A percentile compares a stretch with the other conserved stretches of the same genome.
These are phyloP conservation scores for Globisporangium spinosum DNA, from an alignment of 352 stramenopile species.

Conservation along the genomic window DNA sequence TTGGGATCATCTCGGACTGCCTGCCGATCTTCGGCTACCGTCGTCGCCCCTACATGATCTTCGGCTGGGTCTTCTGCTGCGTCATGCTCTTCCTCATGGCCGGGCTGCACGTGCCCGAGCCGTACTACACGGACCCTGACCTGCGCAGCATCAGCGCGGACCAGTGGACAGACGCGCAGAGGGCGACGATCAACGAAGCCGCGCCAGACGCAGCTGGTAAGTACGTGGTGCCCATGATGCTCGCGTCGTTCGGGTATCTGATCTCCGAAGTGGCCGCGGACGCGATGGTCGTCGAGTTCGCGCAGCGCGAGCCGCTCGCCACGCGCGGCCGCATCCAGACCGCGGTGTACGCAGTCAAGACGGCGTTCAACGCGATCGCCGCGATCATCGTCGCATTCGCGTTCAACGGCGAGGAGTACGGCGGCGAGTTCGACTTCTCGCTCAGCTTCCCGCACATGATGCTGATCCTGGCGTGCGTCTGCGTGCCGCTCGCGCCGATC, in stretches of 20 bases:
- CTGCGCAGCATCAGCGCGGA: conserved; percentile 30
- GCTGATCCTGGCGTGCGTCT: conserved; percentile 37
- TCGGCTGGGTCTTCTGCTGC: conserved; percentile 51
- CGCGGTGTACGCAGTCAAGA: conserved; percentile 53
- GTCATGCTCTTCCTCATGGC: conserved; percentile 50
- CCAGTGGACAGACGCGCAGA: conserved; percentile 30
- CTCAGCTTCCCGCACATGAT: conserved; percentile 50
- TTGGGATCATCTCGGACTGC: conserved; percentile 57
- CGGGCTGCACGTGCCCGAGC: conserved; percentile 25
- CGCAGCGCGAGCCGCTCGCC: conserved; percentile 45
- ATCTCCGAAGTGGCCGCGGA: conserved; percentile 55
- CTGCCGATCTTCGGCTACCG: conserved; percentile 56
- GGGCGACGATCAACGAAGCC: conserved; percentile 36
- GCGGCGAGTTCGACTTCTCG: conserved; percentile 48
- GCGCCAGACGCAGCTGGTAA: conserved; percentile 35
- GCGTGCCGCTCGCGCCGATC: conserved; percentile 27
- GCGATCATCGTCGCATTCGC: conserved; percentile 39
- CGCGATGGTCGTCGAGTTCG: conserved; percentile 57
- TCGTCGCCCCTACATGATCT: conserved; percentile 52
- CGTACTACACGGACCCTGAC: conserved; percentile 45
- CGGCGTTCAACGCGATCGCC: conserved; percentile 40
- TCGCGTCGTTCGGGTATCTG: conserved; percentile 64
- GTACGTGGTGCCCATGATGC: conserved; percentile 71
- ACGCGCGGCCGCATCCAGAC: conserved; percentile 52
- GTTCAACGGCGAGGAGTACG: conserved; percentile 56